These are phyloP conservation scores for Pseudoscleropodium purum DNA, from an alignment of 225 moss, liverwort and hornwort genomes.

Conservation along the genomic window DNA sequence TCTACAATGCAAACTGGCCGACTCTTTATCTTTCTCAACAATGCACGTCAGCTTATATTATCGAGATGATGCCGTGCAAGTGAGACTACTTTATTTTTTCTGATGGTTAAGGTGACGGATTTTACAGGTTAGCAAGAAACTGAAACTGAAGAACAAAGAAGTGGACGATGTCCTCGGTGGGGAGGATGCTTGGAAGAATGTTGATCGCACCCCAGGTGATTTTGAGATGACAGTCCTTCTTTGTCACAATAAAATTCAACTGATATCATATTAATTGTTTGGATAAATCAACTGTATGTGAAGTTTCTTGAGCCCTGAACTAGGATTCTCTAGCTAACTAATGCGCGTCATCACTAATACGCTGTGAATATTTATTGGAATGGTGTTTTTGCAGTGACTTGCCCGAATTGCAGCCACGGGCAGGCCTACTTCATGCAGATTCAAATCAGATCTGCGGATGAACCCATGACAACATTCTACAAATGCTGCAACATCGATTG, in stretches of 20 bases:
- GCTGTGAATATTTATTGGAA: neutral
- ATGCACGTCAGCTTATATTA: neutral
- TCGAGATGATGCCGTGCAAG: neutral
- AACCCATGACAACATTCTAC: constrained; percentile 98
- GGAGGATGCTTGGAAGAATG: constrained; percentile 98
- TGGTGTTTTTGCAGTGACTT: constrained; percentile 51
- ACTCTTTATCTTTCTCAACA: neutral
- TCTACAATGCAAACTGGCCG: neutral
- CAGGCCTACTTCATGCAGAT: constrained; percentile 99
- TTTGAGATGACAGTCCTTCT: neutral
- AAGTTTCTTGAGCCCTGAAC: neutral
- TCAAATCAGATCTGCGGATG: constrained; percentile 95
- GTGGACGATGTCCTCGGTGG: constrained; percentile 97
- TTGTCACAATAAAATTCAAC: neutral
- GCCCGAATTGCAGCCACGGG: constrained; percentile 78
- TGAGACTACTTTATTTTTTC: neutral
- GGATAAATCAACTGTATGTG: neutral
- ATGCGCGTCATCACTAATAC: neutral
- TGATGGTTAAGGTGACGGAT: neutral
- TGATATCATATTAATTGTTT: neutral
- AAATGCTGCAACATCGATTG: constrained; percentile 92
- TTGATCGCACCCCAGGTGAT: constrained; percentile 82
- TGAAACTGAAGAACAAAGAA: constrained; percentile 73
- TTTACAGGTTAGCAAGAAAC: constrained; percentile 79
- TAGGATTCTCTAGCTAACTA: neutral